Base-by-base conservation (phyloP, 257 asterid species). In the Ilex aquifolium region DNA sequence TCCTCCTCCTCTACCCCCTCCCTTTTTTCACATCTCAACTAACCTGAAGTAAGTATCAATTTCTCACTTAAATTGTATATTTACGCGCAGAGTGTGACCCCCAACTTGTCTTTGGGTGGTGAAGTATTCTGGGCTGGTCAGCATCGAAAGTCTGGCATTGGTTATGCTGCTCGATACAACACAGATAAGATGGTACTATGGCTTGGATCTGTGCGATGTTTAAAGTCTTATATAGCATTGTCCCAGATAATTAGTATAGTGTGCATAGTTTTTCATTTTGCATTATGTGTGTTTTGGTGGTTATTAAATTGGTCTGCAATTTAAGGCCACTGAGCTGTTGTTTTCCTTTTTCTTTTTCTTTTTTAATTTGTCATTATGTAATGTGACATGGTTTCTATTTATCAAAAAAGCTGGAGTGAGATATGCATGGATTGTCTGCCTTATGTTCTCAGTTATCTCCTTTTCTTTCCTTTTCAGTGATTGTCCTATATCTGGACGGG, bases 91-190 rank as follows among this genome's bases (percentile, higher is more conserved):
- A 92, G 95, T 64, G 83, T 92, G 59, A 80, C 88, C 62, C 82
- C 84, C 52, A 72, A 69, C 74, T 73, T 92, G 63, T 92, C 97
- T 27, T 76, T 88, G 80, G 98, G 96, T 40, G 95, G 98, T 57
- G 98, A 88, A 75, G 84, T 85, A 50, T 88, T 89, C 78, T 92
- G 98, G 98, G 93, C 95, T 72, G 97, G 98, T 75, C 97, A 88
- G 69, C 95, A 85, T 75, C 77, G 95, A 59, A 92, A 86, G 74
- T 89, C 97, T 63, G 97, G 95, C 72, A 69, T 87, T 71, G 98
- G 98, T 64, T 92, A 80, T 66, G 93, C 90, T 64, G 95, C 87
- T 21, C 95, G 98, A 66, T 92, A 86, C 83, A 92, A 76, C 84
- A 88, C 90, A 44, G 95, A 88, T 69, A 87, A 87, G 77, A 90